phyloP scores from a whole-genome alignment of 1,139 yeast genomes.

The Spencermartinsiella ligniputridi region DNA sequence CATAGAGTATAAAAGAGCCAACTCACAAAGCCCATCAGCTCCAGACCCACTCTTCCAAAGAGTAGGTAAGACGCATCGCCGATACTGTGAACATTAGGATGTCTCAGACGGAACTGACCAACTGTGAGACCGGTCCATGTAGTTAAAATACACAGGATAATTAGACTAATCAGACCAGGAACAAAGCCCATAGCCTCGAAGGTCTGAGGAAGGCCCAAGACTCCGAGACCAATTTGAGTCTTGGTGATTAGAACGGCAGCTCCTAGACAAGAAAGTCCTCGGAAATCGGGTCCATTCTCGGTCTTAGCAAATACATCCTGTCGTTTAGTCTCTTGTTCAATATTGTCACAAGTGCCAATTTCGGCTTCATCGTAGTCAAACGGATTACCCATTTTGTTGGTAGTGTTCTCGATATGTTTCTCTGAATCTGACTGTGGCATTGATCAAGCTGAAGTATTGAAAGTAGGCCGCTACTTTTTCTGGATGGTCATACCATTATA shows the following conservation, averaged over 20 bases:
- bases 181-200: constrained; percentile 11
- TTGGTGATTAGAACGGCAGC: constrained; percentile 13
- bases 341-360: not conserved
- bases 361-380: not conserved
- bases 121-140: constrained; percentile 12
- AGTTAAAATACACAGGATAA: constrained; percentile 5
- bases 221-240: constrained; percentile 12
- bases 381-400: no score
- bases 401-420: no score
- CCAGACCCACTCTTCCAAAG: constrained; percentile 9
- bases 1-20: constrained; percentile 9
- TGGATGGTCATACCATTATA: no score
- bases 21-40: constrained; percentile 8
- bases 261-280: constrained; percentile 11
- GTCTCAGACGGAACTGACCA: constrained; percentile 9
- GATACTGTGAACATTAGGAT: constrained; percentile 10
- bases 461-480: no score
- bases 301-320: constrained; percentile 8
- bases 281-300: constrained; percentile 11
- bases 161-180: constrained; percentile 9
- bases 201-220: constrained; percentile 11
- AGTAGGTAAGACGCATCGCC: constrained; percentile 8
- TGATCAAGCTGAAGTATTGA: no score
- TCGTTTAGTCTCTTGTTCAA: not conserved
- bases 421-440: no score